phyloP scores from a whole-genome alignment of 2,329 filamentous ascomycete species.

The Eutypella sp. region DNA sequence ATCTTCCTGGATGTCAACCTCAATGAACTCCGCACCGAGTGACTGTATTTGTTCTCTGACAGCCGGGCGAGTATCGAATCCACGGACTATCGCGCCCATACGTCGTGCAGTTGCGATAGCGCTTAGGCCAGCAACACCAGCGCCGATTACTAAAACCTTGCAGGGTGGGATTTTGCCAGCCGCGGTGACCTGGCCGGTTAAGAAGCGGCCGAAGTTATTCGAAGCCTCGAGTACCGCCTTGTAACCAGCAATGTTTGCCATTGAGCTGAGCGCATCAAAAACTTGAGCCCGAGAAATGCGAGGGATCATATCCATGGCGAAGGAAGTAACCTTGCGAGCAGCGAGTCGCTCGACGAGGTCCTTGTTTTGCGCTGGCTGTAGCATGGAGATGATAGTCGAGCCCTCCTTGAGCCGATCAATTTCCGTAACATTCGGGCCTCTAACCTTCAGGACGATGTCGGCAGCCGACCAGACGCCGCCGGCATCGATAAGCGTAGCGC shows the following conservation, averaged over 20 bases:
- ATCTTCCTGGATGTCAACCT: conserved; percentile 80
- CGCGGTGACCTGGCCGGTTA: conserved; percentile 86
- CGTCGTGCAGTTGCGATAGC: conserved; percentile 82
- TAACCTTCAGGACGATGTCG: conserved; percentile 80
- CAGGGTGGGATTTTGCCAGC: conserved; percentile 86
- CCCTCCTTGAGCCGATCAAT: conserved; percentile 62
- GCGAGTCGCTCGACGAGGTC: conserved; percentile 69
- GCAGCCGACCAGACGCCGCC: conserved; percentile 67
- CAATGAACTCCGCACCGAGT: conserved; percentile 82
- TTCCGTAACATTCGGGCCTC: conserved; percentile 67
- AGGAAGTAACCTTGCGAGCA: conserved; percentile 64
- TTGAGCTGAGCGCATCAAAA: conserved; percentile 84
- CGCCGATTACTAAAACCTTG: conserved; percentile 86
- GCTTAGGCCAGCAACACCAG: conserved; percentile 81
- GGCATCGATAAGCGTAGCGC: conserved; percentile 69
- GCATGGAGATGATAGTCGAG: conserved; percentile 73
- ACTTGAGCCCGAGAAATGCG: conserved; percentile 84
- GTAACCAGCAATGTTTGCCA: conserved; percentile 93
- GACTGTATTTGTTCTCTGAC: conserved; percentile 87
- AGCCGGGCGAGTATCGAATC: conserved; percentile 86
- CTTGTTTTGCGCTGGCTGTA: conserved; percentile 79
- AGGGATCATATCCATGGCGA: conserved; percentile 92
- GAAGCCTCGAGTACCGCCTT: conserved; percentile 87
- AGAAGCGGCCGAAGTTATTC: conserved; percentile 81
- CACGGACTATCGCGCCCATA: conserved; percentile 83